phyloP scores from a whole-genome alignment of 1,139 yeast genomes.

The Wickerhamomyces sp. region DNA sequence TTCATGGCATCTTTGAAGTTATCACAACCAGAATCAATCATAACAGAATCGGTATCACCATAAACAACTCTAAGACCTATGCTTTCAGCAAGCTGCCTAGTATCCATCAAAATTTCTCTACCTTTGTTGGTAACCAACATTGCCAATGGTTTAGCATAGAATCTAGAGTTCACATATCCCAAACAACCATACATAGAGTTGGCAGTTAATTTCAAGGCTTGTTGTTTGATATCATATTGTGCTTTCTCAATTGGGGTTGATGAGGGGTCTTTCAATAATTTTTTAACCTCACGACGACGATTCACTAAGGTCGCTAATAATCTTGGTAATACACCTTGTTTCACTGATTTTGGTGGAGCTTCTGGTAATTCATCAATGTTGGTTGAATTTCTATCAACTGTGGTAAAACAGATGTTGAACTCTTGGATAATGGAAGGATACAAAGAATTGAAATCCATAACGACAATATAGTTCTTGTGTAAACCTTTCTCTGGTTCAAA shows the following conservation, averaged over 20 bases:
- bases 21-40: constrained; percentile 89
- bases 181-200: constrained; percentile 99
- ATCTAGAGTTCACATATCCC: constrained; percentile 87
- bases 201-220: constrained; percentile 93
- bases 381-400: constrained; percentile 68
- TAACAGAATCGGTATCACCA: constrained; percentile 99
- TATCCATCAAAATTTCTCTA: constrained; percentile 90
- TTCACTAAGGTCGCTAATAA: constrained; percentile 79
- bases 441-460: constrained; percentile 97
- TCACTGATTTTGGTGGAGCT: constrained; percentile 55
- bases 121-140: constrained; percentile 95
- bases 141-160: constrained; percentile 94
- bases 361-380: constrained; percentile 69
- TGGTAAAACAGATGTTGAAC: constrained; percentile 93
- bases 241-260: constrained; percentile 59
- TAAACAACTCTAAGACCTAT: constrained; percentile 82
- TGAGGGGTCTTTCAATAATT: constrained; percentile 70
- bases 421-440: constrained; percentile 98
- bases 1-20: constrained; percentile 68
- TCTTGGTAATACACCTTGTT: constrained; percentile 82
- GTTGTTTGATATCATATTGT: constrained; percentile 93
- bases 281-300: constrained; percentile 92
- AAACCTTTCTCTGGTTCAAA: constrained; percentile 96
- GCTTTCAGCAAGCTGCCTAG: constrained; percentile 88
- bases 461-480: constrained; percentile 82